Evolutionary conservation across 192 early-diverging fungal genomes (phyloP), one percentile per base, ranked within the genome.

Genomic region (Pilaira anomala): DNA sequence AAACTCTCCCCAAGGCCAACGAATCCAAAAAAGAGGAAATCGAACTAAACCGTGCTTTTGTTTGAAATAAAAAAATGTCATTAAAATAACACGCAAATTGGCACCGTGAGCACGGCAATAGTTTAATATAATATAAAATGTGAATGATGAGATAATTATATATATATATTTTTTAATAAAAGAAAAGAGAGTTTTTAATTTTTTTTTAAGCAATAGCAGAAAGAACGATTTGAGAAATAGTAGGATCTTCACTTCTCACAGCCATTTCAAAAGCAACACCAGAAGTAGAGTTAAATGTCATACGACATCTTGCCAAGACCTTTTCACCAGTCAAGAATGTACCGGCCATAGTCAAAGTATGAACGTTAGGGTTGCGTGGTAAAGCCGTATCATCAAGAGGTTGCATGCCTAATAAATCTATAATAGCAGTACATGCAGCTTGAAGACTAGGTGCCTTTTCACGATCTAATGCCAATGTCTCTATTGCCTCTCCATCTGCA

Each of bases 211-310:
- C 88, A 69, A 98, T 88, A 9, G 91, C 87, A 14, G 87, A 83
- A 49, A 91, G 87, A 44, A 98, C 81, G 49, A 84, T 78, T 75
- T 88, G 82, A 58, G 85, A 84, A 33, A 95, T 78, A 40, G 78
- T 77, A 14, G 66, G 67, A 60, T 87, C 83, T 55, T 80, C 73
- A 71, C 87, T 87, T 66, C 94, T 85, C 29, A 92, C 89, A 0
- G 88, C 86, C 51, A 99, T 70, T 72, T 99, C 93, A 83, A 99
- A 83, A 2, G 93, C 93, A 24, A 99, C 95, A 2, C 95, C 95
- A 0, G 87, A 75, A 19, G 85, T 76, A 41, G 86, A 84, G 42
- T 87, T 87, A 61, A 85, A 90, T 19, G 91, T 91, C 93, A 98
- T 95, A n/a, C 94, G 80, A 71, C 87, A 89, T 52, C 91, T 81